Evolutionary conservation across 495 filamentous ascomycete genomes (phyloP).

Genomic region (Talaromyces thailandensis): DNA sequence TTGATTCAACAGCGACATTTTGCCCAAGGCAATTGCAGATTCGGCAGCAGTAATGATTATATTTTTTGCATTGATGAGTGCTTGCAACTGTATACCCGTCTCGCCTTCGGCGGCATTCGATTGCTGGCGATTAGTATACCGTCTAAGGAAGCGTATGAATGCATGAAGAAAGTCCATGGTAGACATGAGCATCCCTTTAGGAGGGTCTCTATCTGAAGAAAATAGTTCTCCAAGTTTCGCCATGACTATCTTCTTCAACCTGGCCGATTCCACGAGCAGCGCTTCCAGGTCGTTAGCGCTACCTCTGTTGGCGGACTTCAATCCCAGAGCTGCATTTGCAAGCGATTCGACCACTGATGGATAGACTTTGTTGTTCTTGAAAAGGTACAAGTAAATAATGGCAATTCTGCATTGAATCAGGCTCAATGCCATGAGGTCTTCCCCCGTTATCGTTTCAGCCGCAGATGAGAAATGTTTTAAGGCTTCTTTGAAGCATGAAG

Average conservation of each 20-base stretch:
- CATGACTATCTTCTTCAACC: constrained; percentile 51
- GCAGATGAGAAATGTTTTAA: constrained; percentile 29
- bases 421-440: constrained; percentile 26
- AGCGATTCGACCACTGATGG: constrained; percentile 17
- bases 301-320: constrained; percentile 55
- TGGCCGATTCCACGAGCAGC: constrained; percentile 53
- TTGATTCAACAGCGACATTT: constrained; percentile 30
- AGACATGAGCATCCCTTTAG: constrained; percentile 12
- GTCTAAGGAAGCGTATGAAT: constrained; percentile 35
- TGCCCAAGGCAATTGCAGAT: constrained; percentile 32
- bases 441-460: constrained; percentile 19
- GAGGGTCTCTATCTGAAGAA: constrained; percentile 14
- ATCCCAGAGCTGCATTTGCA: constrained; percentile 30
- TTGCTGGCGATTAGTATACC: constrained; percentile 32
- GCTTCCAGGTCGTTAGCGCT: constrained; percentile 60
- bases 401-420: constrained; percentile 37
- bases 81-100: constrained; percentile 22
- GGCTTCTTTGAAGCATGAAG: constrained; percentile 35
- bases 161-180: constrained; percentile 31
- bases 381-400: constrained; percentile 22
- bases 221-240: constrained; percentile 37
- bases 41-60: constrained; percentile 34
- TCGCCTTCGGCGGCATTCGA: constrained; percentile 20
- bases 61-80: constrained; percentile 21
- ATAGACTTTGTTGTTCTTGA: constrained; percentile 20